Conservation (phyloP, 495 filamentous ascomycete genomes). For the Trichoderma orchidacearum region DNA sequence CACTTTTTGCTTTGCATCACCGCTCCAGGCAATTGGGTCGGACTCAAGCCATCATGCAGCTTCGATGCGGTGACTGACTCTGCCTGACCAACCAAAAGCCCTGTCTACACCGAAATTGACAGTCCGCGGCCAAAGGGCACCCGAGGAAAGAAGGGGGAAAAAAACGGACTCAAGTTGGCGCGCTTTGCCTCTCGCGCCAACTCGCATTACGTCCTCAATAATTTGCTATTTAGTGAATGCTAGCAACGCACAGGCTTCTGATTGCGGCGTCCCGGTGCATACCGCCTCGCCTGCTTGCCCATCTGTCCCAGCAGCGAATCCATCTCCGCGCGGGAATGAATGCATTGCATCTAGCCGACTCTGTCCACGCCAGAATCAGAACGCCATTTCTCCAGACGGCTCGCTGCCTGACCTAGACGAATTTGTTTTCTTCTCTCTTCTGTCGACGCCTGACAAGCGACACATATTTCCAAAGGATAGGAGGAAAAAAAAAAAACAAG, state of each 20-base stretch:
- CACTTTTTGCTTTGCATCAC: background rate
- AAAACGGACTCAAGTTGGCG: background rate
- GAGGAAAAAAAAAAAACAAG: background rate
- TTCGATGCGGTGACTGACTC: background rate
- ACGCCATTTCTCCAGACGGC: background rate
- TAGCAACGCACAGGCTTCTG: background rate
- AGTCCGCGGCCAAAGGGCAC: background rate
- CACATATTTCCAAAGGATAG: background rate
- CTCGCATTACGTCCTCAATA: background rate
- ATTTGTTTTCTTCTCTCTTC: background rate
- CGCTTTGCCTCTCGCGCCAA: background rate
- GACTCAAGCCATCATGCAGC: background rate
- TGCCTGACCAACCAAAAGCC: background rate
- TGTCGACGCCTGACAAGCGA: background rate
- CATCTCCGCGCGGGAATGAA: background rate
- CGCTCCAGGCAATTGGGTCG: background rate
- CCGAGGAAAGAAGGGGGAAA: background rate
- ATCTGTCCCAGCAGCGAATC: background rate
- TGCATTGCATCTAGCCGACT: background rate
- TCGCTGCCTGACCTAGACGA: background rate
- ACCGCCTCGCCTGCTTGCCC: background rate
- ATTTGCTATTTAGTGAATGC: background rate
- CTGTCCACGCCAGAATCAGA: background rate
- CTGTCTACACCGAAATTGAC: constrained; percentile 1
- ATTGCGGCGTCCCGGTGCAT: background rate